These are phyloP conservation scores for Alternaria gaisen DNA, from an alignment of 2,329 filamentous ascomycete species.

Conservation along the genomic window DNA sequence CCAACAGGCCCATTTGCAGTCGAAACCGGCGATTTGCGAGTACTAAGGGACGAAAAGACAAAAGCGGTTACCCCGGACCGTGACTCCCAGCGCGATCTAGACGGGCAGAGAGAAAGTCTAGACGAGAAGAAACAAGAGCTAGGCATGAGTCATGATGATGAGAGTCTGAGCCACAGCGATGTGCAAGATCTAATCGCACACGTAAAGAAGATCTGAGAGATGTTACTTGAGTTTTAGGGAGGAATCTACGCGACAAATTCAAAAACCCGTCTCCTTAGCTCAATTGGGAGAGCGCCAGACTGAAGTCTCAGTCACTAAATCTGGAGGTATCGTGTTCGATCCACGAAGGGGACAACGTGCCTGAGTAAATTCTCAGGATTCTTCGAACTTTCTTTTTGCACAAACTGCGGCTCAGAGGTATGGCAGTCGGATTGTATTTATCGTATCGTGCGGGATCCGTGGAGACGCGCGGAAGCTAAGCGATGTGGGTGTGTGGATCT, in stretches of 20 bases:
- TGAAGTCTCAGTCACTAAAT: conserved; percentile 10
- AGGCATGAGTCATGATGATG: conserved; percentile 5
- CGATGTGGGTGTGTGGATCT: conserved; percentile 4
- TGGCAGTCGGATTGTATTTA: background rate
- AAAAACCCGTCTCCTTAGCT: conserved; percentile 10
- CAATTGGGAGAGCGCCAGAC: conserved; percentile 17
- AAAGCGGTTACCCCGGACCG: background rate
- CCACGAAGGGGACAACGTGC: conserved; percentile 4
- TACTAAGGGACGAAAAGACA: background rate
- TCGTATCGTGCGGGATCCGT: background rate
- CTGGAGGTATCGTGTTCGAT: conserved; percentile 1
- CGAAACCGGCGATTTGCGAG: conserved; percentile 6
- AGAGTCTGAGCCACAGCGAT: conserved; percentile 2
- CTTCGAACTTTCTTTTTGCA: conserved; percentile 5
- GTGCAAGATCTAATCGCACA: conserved; percentile 11
- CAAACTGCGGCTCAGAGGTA: background rate
- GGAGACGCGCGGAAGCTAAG: background rate
- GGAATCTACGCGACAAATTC: background rate
- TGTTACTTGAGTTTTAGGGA: background rate
- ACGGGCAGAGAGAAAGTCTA: conserved; percentile 2
- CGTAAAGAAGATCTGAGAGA: conserved; percentile 1
- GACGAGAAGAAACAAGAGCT: conserved; percentile 6
- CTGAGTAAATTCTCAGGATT: background rate
- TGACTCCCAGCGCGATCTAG: background rate
- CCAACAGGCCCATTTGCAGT: background rate